Percentiles rank a stretch among this genome's conserved stretches.
phyloP scores from a whole-genome alignment of 2,329 filamentous ascomycete genomes.

The Colletotrichum costaricense region DNA sequence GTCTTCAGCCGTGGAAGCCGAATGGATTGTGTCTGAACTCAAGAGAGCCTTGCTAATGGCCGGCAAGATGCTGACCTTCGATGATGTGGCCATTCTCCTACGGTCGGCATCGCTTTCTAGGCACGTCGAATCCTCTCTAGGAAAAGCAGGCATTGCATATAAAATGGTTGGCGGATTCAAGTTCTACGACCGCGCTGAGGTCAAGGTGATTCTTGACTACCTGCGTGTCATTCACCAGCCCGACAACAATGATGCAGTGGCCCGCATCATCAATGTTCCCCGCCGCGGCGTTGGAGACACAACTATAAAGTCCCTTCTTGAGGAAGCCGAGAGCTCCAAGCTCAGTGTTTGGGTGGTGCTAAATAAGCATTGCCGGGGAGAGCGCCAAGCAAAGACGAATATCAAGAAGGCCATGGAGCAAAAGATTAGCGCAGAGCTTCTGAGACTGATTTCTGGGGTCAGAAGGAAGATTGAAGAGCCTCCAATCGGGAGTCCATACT shows the following conservation, averaged over 20 bases:
- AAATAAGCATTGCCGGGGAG: slow-evolving; percentile 63
- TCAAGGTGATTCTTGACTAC: slow-evolving; percentile 90
- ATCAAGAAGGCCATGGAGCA: slow-evolving; percentile 64
- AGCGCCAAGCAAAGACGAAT: slow-evolving; percentile 58
- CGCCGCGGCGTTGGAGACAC: slow-evolving; percentile 83
- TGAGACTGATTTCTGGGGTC: slow-evolving; percentile 51
- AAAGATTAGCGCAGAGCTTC: slow-evolving; percentile 62
- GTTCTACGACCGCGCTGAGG: slow-evolving; percentile 92
- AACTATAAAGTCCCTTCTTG: slow-evolving; percentile 78
- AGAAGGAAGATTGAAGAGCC: slow-evolving; percentile 46
- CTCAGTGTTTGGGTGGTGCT: slow-evolving; percentile 83
- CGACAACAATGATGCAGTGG: slow-evolving; percentile 86
- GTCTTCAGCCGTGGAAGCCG: slow-evolving; percentile 78
- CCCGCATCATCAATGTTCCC: slow-evolving; percentile 86
- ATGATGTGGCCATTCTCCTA: slow-evolving; percentile 89
- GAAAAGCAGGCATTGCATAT: slow-evolving; percentile 85
- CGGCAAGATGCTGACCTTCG: slow-evolving; percentile 76
- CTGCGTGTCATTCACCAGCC: slow-evolving; percentile 86
- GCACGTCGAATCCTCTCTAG: slow-evolving; percentile 85
- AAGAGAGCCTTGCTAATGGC: slow-evolving; percentile 76
- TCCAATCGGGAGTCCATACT: slow-evolving; percentile 43
- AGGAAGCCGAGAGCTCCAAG: slow-evolving; percentile 78
- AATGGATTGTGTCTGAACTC: slow-evolving; percentile 91
- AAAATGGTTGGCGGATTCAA: slow-evolving; percentile 90
- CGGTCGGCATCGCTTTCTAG: slow-evolving; percentile 85